A percentile compares a stretch with the other conserved stretches of the same genome.
Evolutionary conservation across 441 rosid genomes (phyloP).

Genomic region (Croton setiger): DNA sequence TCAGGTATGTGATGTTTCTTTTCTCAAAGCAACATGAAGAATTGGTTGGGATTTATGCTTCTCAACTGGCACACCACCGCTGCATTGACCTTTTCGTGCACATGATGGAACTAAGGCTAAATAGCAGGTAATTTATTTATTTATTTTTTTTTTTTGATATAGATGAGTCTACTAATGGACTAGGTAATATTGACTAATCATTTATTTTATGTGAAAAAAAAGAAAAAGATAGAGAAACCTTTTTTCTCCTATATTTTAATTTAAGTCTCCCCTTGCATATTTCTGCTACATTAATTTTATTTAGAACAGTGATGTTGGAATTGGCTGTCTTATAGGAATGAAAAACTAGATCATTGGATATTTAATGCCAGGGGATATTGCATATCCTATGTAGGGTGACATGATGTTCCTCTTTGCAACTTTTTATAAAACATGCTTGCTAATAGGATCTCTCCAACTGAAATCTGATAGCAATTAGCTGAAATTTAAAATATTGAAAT

Average conservation of each 20-base stretch:
- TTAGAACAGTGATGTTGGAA: not conserved
- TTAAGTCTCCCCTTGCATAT: not conserved
- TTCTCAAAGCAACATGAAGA: conserved; percentile 97
- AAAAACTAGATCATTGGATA: not conserved
- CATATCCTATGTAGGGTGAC: not conserved
- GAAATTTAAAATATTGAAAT: not conserved
- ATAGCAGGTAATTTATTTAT: conserved; percentile 64
- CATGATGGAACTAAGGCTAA: conserved; percentile 96
- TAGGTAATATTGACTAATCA: conserved; percentile 47
- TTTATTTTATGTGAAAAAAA: not conserved
- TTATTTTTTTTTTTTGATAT: too few species aligned
- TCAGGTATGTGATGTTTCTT: conserved; percentile 93
- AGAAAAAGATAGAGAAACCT: too few species aligned
- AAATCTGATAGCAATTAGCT: not conserved
- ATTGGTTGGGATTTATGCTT: conserved; percentile 93
- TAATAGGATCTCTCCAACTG: not conserved
- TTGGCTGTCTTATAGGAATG: not conserved
- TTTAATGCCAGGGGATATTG: not conserved
- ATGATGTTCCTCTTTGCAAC: conserved; percentile 1
- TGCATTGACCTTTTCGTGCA: conserved; percentile 96
- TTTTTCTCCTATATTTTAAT: not conserved
- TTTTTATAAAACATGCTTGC: not conserved
- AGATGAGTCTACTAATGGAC: too few species aligned
- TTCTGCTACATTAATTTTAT: not conserved
- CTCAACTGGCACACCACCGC: conserved; percentile 92